Evolutionary conservation across 2,329 filamentous ascomycete genomes (phyloP).

Genomic region (Periconia sp.): DNA sequence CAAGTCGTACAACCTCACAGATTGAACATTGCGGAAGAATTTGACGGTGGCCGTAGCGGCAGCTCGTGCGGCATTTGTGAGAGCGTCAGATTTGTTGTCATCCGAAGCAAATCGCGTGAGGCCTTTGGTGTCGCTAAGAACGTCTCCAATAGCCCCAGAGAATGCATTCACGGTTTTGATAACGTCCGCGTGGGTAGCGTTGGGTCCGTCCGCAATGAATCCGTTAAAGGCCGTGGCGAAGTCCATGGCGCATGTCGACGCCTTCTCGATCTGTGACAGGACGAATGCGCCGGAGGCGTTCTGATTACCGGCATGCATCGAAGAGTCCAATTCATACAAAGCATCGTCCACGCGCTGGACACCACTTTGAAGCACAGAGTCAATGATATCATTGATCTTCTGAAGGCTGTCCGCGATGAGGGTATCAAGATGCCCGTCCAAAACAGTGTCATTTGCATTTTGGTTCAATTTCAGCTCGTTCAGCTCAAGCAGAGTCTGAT

Average conservation of each 20-base stretch:
- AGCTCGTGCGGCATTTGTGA: slow-evolving; percentile 81
- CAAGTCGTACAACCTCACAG: slow-evolving; percentile 89
- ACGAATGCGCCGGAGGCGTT: slow-evolving; percentile 95
- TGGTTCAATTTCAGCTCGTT: slow-evolving; percentile 76
- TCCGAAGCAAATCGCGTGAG: slow-evolving; percentile 90
- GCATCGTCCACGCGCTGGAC: slow-evolving; percentile 95
- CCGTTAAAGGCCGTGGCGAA: slow-evolving; percentile 99
- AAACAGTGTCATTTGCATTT: slow-evolving; percentile 73
- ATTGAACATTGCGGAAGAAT: slow-evolving; percentile 94
- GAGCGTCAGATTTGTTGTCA: slow-evolving; percentile 89
- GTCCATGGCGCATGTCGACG: slow-evolving; percentile 90
- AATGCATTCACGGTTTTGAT: slow-evolving; percentile 94
- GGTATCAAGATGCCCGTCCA: slow-evolving; percentile 90
- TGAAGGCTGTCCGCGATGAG: slow-evolving; percentile 84
- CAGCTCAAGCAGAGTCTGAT: slow-evolving; percentile 90
- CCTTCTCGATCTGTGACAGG: slow-evolving; percentile 95
- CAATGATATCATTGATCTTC: slow-evolving; percentile 97
- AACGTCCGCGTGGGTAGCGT: slow-evolving; percentile 85
- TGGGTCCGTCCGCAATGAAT: slow-evolving; percentile 95
- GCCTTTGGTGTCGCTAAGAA: slow-evolving; percentile 96
- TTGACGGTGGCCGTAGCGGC: slow-evolving; percentile 87
- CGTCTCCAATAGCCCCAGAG: slow-evolving; percentile 87
- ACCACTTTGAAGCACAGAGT: slow-evolving; percentile 91
- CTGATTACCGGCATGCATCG: slow-evolving; percentile 98
- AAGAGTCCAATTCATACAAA: slow-evolving; percentile 94